Base-by-base conservation (phyloP, 495 filamentous ascomycete genomes). In the Talaromyces liani region DNA sequence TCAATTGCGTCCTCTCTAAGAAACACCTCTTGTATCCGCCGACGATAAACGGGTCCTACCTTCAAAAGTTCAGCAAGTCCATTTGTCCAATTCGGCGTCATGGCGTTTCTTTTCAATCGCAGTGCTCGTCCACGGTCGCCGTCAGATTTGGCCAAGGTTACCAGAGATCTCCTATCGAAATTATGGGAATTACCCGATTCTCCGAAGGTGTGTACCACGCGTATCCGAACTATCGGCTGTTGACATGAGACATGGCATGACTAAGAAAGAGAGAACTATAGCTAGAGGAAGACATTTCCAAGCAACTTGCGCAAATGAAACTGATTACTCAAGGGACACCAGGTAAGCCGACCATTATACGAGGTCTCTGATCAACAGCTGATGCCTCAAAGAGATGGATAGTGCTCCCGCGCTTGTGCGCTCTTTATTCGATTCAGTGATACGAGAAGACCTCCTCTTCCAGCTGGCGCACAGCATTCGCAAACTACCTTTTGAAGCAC, bases 21-120 rank as follows among this genome's bases (percentile, higher is more conserved):
- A 20, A 49, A n/a, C n/a, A 16, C 22, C n/a, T 9, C n/a, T 20
- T 20, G n/a, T 20, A 49, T 49, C 45, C 45, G 18, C 45, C 45
- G 5, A 49, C 45, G 18, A 20, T 49, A 49, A 49, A 49, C 45
- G n/a, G 45, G 7, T 20, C n/a, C 45, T 49, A 20, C 18, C 45
- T 49, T 49, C 45, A 49, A 20, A 20, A 49, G 45, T 8, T 14
- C 45, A 49, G 18, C 45, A 18, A 45, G 18, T 60, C 9, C 31
- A 12, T 22, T 22, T 36, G n/a, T 31, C 29, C 31, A 45, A 22
- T 60, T 36, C 45, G 47, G 49, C 70, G 72, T 66, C 60, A 96
- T 97, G 91, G 90, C 94, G 24, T 99, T 99, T 78, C 85, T 98
- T 65, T 97, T 97, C 73, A 87, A 85, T 61, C 82, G 92, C 69